phyloP scores from a whole-genome alignment of 2,329 filamentous ascomycete species.

The Fusarium ambrosium region DNA sequence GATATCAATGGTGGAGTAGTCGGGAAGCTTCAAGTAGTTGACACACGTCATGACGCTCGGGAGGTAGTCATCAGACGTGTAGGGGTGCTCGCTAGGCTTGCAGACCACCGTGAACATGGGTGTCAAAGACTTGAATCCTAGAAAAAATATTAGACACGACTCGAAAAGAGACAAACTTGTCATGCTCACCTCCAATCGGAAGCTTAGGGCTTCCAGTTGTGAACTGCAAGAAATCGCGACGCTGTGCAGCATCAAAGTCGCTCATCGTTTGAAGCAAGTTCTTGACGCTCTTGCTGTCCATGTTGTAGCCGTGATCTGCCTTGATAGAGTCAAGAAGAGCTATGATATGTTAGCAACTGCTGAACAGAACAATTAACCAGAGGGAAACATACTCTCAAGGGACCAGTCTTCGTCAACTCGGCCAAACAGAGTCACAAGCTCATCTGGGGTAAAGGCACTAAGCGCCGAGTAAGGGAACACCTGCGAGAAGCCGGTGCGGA shows the following conservation, averaged over 20 bases:
- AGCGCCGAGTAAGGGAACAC: constrained; percentile 96
- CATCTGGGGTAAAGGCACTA: constrained; percentile 93
- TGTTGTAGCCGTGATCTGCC: constrained; percentile 97
- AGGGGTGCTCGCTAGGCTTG: constrained; percentile 96
- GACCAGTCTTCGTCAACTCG: constrained; percentile 96
- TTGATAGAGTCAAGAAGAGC: constrained; percentile 98
- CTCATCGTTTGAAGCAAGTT: constrained; percentile 97
- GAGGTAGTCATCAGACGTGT: constrained; percentile 96
- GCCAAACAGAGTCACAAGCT: constrained; percentile 95
- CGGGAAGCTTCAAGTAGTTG: constrained; percentile 97
- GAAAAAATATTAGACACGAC: constrained; percentile 49
- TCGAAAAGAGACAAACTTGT: not conserved
- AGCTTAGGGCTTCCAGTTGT: constrained; percentile 98
- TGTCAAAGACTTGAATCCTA: constrained; percentile 95
- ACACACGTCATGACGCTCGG: constrained; percentile 99
- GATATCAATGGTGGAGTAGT: constrained; percentile 85
- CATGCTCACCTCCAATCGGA: constrained; percentile 88
- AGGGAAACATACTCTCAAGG: constrained; percentile 82
- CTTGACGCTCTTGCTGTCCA: constrained; percentile 95
- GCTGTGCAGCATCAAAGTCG: constrained; percentile 78
- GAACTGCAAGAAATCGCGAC: constrained; percentile 96
- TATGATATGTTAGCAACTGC: constrained; percentile 52
- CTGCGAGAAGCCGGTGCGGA: constrained; percentile 90
- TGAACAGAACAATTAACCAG: not conserved
- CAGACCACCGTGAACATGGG: constrained; percentile 99